Percentiles rank a stretch among this genome's conserved stretches.
Conservation (phyloP, 345 rosid genomes). For the Geranium brycei region DNA sequence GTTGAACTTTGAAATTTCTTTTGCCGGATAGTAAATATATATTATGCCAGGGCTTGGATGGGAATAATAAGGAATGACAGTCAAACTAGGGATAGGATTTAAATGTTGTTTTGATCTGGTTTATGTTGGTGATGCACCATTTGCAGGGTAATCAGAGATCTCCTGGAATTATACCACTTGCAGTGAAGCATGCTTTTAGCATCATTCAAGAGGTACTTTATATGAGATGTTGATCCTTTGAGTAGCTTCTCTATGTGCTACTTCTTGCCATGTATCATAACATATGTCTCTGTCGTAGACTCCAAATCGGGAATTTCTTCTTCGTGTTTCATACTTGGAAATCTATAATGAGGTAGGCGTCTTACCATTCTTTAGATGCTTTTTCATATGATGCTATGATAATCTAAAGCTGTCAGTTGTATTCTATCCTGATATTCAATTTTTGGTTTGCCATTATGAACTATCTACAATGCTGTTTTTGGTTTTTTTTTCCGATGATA, state of each 20-base stretch:
- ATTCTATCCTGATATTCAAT: not conserved
- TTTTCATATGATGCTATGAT: slow-evolving; percentile 3
- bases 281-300: slow-evolving; percentile 37
- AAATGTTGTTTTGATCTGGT: slow-evolving; percentile 1
- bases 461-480: not conserved
- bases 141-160: slow-evolving; percentile 99
- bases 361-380: slow-evolving; percentile 6
- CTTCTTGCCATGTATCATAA: slow-evolving; percentile 9
- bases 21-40: not conserved
- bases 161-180: slow-evolving; percentile 92
- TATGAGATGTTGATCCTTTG: slow-evolving; percentile 4
- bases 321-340: slow-evolving; percentile 94
- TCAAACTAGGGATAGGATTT: not conserved
- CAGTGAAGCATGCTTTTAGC: slow-evolving; percentile 93
- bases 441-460: not conserved
- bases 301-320: slow-evolving; percentile 85
- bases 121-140: slow-evolving; percentile 1
- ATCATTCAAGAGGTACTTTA: slow-evolving; percentile 86
- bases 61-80: not conserved
- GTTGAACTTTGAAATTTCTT: too few relatives aligned
- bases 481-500: not conserved
- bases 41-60: not conserved
- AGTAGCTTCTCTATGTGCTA: not conserved
- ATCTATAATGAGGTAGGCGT: slow-evolving; percentile 86
- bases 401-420: not conserved